Evolutionary conservation across 441 rosid species (phyloP), one percentile per base, ranked within the genome.

Genomic region (Bruguiera hainesii): DNA sequence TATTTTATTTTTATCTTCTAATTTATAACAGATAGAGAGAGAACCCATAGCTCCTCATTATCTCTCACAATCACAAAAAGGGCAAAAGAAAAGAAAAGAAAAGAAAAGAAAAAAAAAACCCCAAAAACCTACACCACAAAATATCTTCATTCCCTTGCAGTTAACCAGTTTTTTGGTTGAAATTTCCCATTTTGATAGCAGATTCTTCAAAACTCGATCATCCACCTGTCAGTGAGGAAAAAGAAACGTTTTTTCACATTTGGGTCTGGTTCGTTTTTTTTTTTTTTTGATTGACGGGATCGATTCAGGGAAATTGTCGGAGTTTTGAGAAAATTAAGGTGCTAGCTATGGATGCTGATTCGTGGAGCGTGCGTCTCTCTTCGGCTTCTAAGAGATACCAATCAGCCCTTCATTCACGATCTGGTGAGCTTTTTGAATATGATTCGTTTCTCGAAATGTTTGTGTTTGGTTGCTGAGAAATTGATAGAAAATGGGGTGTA

Each of bases 291-390:
- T 20, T 7, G 37, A 18, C 49, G 56, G 64, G 52, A 48, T 29
- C 65, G 62, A 21, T 26, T 65, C 55, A 60, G 30, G 57, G 66
- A 56, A 58, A 53, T 69, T 18, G 2, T 42, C 48, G 58, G 15
- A 53, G 9, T 53, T 53, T 69, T 18, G 2, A 13, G 29, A 26
- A 26, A 64, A 65, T 37, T 53, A 62, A 62, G 51, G 64, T 26
- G 30, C 35, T 11, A 77, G 89, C 75, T 67, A 95, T 90, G 98
- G 99, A 95, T 70, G 88, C 90, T 73, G 97, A 95, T 73, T 88
- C 98, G 39, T 88, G 93, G 96, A 90, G 82, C 73, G 81, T 80
- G 76, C 96, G 90, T 80, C 88, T 91, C 56, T 86, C 98, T 73
- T 91, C 89, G 26, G 89, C 90, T 71, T 80, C 91, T 20, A 91